Conservation (phyloP, 2,329 filamentous ascomycete species). For the Colletotrichum tofieldiae region DNA sequence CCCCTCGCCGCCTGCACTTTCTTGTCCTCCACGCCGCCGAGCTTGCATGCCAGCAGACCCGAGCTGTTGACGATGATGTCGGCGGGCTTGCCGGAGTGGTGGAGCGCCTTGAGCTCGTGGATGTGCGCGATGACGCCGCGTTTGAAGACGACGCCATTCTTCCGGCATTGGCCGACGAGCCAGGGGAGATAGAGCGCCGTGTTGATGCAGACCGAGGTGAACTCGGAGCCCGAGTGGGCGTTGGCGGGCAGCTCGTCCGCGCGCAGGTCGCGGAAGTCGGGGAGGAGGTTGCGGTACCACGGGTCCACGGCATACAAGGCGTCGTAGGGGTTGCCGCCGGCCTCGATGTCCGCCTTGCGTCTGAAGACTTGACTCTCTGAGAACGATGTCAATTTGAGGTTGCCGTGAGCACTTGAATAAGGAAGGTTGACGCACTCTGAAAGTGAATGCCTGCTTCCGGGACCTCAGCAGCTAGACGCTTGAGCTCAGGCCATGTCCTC, state of each 20-base stretch:
- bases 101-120: slow-evolving; percentile 69
- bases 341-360: slow-evolving; percentile 71
- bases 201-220: slow-evolving; percentile 82
- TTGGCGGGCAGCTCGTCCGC: slow-evolving; percentile 72
- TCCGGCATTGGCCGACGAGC: slow-evolving; percentile 77
- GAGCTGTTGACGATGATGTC: slow-evolving; percentile 81
- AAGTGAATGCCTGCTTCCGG: slow-evolving; percentile 84
- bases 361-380: slow-evolving; percentile 61
- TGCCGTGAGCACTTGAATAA: slow-evolving; percentile 33
- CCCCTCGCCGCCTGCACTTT: slow-evolving; percentile 77
- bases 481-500: slow-evolving; percentile 71
- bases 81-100: slow-evolving; percentile 71
- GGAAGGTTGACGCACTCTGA: slow-evolving; percentile 63
- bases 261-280: slow-evolving; percentile 77
- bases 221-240: slow-evolving; percentile 70
- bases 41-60: slow-evolving; percentile 74
- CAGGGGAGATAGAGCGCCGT: slow-evolving; percentile 81
- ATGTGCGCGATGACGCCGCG: slow-evolving; percentile 71
- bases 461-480: slow-evolving; percentile 69
- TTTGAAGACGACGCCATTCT: slow-evolving; percentile 71
- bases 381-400: slow-evolving; percentile 51
- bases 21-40: slow-evolving; percentile 78
- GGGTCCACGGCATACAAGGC: slow-evolving; percentile 76
- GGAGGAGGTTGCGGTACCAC: slow-evolving; percentile 82
- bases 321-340: slow-evolving; percentile 76